Base-by-base conservation (phyloP, 2,329 filamentous ascomycete genomes). In the Neurospora sp. region DNA sequence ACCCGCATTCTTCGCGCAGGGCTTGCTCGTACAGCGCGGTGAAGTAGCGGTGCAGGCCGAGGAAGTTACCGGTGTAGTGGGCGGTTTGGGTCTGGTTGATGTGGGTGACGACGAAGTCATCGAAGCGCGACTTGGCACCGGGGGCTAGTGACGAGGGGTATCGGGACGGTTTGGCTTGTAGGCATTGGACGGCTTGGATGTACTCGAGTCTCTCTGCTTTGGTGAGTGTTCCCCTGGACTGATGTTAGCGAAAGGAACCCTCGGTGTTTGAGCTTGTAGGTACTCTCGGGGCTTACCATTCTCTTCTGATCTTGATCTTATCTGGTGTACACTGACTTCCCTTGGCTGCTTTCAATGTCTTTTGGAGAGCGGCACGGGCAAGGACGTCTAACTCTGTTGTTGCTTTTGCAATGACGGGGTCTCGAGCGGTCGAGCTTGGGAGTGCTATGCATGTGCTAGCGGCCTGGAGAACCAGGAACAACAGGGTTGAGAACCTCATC, bases 71-170 rank as follows among this genome's bases (percentile, higher is more conserved):
- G 77, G 74, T 82, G 69, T 76, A 78, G 73, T 86, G 84, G 19
- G 86, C 84, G 0, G 67, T 68, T 10, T 78, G 71, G 0, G 84
- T 84, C 71, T 82, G 79, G 68, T 84, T 82, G 70, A 87, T 81
- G 71, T 87, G 85, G 0, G 80, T 78, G 5, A 81, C 83, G 6
- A 84, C 78, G 62, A 82, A 86, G 70, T 87, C 85, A 73, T 87
- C 85, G 70, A 81, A 85, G 69, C 83, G 71, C 3, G 78, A 81
- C 70, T 78, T 79, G 2, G 81, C 82, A 2, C 84, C 84, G 0
- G 83, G 77, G 0, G 79, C 81, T 12, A 78, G 75, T 0, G 75
- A 72, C 0, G 76, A 69, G 0, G 79, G 77, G 0, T 79, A 79
- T 23, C 74, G 75, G 4, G 82, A 72, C 0, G 82, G 80, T 72